Evolutionary conservation across 768 basidiomycete genomes (phyloP), one percentile per base, ranked within the genome.

Genomic region (Hypsizygus marmoreus): DNA sequence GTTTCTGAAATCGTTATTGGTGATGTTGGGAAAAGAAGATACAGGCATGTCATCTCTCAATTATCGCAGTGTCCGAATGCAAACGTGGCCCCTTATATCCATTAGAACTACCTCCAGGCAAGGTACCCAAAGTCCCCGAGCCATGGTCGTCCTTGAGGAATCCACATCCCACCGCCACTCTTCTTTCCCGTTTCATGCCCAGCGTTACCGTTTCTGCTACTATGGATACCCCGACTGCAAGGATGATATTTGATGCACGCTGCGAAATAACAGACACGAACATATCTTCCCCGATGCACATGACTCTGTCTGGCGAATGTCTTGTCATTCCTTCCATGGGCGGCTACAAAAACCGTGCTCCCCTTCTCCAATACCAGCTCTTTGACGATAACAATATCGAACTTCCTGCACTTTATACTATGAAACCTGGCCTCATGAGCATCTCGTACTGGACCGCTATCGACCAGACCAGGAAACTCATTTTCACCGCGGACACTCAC

Each of bases 391-490:
- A n/a, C n/a, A n/a, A n/a, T n/a, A n/a, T n/a, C n/a, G n/a, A n/a
- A 53, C 47, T 33, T 53, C 54, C 26, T 43, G 51, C 35, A 37
- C 38, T 3, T 6, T 13, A 5, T 40, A 33, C 20, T 14, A 13
- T 62, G 20, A 43, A 56, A 12, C 39, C 61, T 22, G 61, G 59
- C 4, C 54, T 71, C 4, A 45, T 52, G 3, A 41, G 49, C 8
- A 46, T 61, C 26, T 60, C 62, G 8, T 47, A 42, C n/a, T 23
- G 59, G 16, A 36, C 61, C 6, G 49, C 51, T 2, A 51, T 63
- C 9, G 70, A 73, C 49, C 66, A 67, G 7, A 50, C 52, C 10
- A 60, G 66, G 25, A 68, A 64, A 26, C 64, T 75, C n/a, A 53
- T 74, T 4, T 70, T 69, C 45, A 57, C 62, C 2, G 72, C 61